Percentiles rank a stretch among this genome's conserved stretches.
Conservation (phyloP, 768 basidiomycete genomes). For the Mycena filopes region DNA sequence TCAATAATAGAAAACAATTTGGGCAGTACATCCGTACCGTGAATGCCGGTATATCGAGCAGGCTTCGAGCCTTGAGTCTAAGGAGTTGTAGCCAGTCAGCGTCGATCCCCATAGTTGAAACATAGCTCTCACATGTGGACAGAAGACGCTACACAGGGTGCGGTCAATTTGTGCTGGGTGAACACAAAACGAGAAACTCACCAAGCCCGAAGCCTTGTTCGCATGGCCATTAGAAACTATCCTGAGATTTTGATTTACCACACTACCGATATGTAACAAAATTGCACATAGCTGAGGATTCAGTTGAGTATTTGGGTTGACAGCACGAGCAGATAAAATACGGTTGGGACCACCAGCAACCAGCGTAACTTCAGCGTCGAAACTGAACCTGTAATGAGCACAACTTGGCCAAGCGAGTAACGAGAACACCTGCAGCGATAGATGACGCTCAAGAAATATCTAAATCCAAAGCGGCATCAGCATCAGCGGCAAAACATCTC, state of each 20-base stretch:
- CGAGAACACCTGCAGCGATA: slow-evolving; percentile 5
- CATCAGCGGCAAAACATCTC: too few species aligned
- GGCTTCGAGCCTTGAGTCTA: background rate
- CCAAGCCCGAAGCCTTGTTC: background rate
- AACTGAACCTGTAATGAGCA: background rate
- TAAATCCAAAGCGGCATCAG: background rate
- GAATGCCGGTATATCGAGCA: background rate
- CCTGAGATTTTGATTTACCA: too few species aligned
- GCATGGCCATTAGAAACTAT: too few species aligned
- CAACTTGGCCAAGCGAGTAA: background rate
- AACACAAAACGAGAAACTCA: background rate
- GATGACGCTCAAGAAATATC: slow-evolving; percentile 13
- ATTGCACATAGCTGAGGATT: slow-evolving; percentile 1
- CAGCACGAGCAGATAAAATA: background rate
- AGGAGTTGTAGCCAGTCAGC: too few species aligned
- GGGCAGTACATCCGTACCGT: background rate
- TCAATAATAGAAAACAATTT: too few species aligned
- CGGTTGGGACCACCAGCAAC: slow-evolving; percentile 9
- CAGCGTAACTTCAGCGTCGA: slow-evolving; percentile 1
- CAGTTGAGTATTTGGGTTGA: background rate
- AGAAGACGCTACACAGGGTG: background rate
- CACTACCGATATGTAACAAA: slow-evolving; percentile 5
- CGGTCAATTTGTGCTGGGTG: background rate
- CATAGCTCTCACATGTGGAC: background rate
- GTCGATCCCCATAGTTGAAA: too few species aligned